phyloP scores from a whole-genome alignment of 257 asterid genomes.

The Primulina tabacum region DNA sequence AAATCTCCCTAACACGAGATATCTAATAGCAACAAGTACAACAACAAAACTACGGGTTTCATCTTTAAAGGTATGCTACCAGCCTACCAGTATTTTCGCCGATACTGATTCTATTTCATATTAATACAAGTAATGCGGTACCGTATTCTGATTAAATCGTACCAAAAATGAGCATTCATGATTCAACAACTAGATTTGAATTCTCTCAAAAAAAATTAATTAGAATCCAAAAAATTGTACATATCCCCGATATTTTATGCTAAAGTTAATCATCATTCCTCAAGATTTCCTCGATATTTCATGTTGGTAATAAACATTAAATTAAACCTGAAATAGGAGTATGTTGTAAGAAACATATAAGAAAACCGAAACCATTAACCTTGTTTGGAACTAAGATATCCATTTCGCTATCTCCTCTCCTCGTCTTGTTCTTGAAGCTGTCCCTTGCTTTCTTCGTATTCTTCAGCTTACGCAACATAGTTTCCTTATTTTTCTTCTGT shows the following conservation, averaged over 20 bases:
- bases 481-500: conserved; percentile 23
- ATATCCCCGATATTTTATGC: conserved; percentile 50
- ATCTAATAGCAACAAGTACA: conserved; percentile 28
- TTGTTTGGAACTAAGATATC: conserved; percentile 32
- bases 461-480: conserved; percentile 28
- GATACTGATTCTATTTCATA: conserved; percentile 11
- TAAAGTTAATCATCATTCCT: conserved; percentile 21
- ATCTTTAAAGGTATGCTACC: conserved; percentile 27
- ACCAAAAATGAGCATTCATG: conserved; percentile 22
- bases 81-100: conserved; percentile 38
- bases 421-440: conserved; percentile 34
- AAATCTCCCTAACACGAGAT: conserved; percentile 24
- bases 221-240: conserved; percentile 17
- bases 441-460: conserved; percentile 35
- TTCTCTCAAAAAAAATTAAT: not conserved
- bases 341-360: not conserved
- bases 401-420: conserved; percentile 18
- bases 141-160: conserved; percentile 17
- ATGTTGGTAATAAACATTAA: conserved; percentile 11
- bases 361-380: conserved; percentile 37
- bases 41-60: conserved; percentile 30
- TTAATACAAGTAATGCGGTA: conserved; percentile 7
- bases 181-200: conserved; percentile 16
- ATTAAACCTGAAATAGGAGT: not conserved
- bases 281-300: conserved; percentile 26